These are phyloP conservation scores for Coemansia sp. DNA, from an alignment of 192 early-diverging fungal species.

Conservation along the genomic window DNA sequence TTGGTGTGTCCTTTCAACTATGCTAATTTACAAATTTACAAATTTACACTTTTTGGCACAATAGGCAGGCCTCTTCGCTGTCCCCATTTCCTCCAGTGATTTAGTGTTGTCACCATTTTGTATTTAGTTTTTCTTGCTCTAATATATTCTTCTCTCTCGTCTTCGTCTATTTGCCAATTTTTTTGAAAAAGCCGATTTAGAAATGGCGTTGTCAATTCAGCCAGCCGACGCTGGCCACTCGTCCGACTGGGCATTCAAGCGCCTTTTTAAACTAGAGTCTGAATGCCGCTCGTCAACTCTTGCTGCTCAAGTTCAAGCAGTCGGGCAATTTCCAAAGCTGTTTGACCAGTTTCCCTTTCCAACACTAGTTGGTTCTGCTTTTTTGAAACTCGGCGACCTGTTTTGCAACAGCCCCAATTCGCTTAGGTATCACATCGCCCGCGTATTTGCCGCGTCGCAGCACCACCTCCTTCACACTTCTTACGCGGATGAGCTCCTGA, in stretches of 20 bases:
- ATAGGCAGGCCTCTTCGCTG: too few relatives aligned
- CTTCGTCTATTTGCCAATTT: not conserved
- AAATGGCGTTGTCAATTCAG: slow-evolving; percentile 12
- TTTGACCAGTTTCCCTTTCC: slow-evolving; percentile 56
- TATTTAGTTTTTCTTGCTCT: not conserved
- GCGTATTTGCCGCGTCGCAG: slow-evolving; percentile 42
- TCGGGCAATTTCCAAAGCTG: slow-evolving; percentile 52
- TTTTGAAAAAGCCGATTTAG: not conserved
- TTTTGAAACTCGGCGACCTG: slow-evolving; percentile 55
- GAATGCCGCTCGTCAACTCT: slow-evolving; percentile 40
- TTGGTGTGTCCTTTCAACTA: not conserved
- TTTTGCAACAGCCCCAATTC: slow-evolving; percentile 47
- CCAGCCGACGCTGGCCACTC: slow-evolving; percentile 16
- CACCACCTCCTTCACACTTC: slow-evolving; percentile 45
- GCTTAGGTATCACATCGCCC: slow-evolving; percentile 52
- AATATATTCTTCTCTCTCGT: not conserved
- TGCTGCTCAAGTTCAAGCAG: slow-evolving; percentile 46
- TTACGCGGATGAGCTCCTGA: slow-evolving; percentile 48
- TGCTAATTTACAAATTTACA: not conserved
- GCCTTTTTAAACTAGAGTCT: slow-evolving; percentile 52
- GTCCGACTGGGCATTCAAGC: slow-evolving; percentile 55
- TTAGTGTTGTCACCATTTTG: not conserved
- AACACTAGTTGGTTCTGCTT: slow-evolving; percentile 51
- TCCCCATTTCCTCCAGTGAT: too few relatives aligned
- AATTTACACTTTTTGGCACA: not conserved